Evolutionary conservation across 1,139 yeast genomes (phyloP).

Genomic region (Williopsis jadinii): DNA sequence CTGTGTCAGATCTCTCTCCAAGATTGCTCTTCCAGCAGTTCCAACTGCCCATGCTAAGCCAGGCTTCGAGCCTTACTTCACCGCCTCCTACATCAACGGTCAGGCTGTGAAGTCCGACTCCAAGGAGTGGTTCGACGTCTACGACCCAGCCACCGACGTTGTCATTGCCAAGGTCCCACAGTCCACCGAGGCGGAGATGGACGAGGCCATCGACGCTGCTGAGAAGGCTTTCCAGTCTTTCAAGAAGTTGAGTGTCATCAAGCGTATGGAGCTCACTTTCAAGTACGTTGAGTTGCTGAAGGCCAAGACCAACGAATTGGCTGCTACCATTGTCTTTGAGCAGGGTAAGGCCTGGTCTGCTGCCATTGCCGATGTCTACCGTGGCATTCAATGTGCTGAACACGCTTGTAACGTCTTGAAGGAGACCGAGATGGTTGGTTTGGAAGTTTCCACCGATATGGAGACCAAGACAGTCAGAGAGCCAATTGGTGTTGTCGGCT

Average conservation of each 20-base stretch:
- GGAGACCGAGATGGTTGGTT: conserved; percentile 56
- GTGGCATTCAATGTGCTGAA: conserved; percentile 82
- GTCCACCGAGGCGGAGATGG: conserved; percentile 59
- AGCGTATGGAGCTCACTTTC: conserved; percentile 72
- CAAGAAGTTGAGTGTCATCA: conserved; percentile 53
- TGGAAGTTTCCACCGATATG: conserved; percentile 72
- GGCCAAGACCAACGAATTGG: conserved; percentile 64
- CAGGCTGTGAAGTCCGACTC: conserved; percentile 50
- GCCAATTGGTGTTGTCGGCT: conserved; percentile 58
- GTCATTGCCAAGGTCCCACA: conserved; percentile 69
- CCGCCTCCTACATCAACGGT: conserved; percentile 51
- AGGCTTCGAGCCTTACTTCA: conserved; percentile 37
- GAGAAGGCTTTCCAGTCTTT: conserved; percentile 53
- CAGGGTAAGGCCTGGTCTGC: conserved; percentile 79
- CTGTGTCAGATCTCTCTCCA: conserved; percentile 5
- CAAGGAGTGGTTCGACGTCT: conserved; percentile 60
- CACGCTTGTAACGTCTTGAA: conserved; percentile 50
- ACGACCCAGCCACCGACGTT: conserved; percentile 70
- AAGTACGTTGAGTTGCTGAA: conserved; percentile 62
- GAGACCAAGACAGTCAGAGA: conserved; percentile 72
- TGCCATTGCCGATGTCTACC: conserved; percentile 71
- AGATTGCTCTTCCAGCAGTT: conserved; percentile 24
- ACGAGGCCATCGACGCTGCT: conserved; percentile 61
- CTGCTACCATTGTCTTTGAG: conserved; percentile 66
- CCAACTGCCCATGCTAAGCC: conserved; percentile 37